Evolutionary conservation across 371 early-diverging fungal species (phyloP), one percentile per base, ranked within the genome.

Genomic region (Syncephalastrum sp.): DNA sequence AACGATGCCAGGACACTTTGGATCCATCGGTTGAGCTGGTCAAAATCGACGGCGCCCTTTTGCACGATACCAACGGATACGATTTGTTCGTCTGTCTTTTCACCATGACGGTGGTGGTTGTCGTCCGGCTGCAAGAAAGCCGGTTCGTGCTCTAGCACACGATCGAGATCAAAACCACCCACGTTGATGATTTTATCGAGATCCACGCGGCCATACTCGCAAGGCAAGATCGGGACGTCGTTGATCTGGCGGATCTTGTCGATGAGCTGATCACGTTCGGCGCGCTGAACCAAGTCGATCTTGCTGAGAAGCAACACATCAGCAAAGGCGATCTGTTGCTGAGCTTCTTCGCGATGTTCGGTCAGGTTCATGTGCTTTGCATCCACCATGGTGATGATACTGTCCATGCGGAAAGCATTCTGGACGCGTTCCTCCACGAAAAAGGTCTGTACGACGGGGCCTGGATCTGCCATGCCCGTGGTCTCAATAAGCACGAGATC

Each of bases 401-500:
- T 65, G 53, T 74, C 74, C 47, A 74, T 56, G 1, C 48, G 53
- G 47, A 59, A 72, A 6, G 53, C 44, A 19, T 29, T 55, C 27
- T 56, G 50, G 0, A 74, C 54, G 13, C 42, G 23, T 25, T 74
- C 66, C 45, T 73, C 74, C 55, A 69, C 50, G 42, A 61, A 75
- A 48, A 74, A 61, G 2, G 66, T 74, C 50, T 68, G 69, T 13
- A 63, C 56, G 14, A 74, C 69, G 0, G 73, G 73, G 8, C 66
- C 74, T n/a, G 74, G 74, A 59, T 74, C 73, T 1, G 74, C 74
- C 46, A 74, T 51, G 3, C 74, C 74, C 1, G 74, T 74, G 0
- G 69, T 72, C 51, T 74, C 74, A n/a, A 74, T 61, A 12, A 74
- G 23, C 1, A 74, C 61, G 47, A 60, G 33, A 54, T 74, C 74